These are phyloP conservation scores for Thymus mandschuricus DNA, from an alignment of 257 asterid species.

Conservation along the genomic window DNA sequence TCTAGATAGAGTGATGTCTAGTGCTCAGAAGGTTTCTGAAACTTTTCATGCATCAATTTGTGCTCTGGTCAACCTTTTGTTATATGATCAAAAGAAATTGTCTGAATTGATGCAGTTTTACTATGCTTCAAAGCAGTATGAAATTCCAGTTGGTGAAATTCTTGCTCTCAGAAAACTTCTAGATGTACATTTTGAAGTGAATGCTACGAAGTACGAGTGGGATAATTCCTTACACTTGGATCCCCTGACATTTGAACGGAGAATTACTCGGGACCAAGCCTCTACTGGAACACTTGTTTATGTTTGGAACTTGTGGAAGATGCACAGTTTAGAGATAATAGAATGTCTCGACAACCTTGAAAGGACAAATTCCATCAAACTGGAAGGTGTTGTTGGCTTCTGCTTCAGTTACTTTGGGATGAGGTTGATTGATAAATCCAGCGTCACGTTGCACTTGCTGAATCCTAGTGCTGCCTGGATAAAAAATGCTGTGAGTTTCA, in stretches of 20 bases:
- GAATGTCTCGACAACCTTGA: slow-evolving; percentile 43
- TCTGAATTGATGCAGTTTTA: slow-evolving; percentile 37
- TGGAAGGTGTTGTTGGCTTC: slow-evolving; percentile 29
- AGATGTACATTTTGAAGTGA: no score
- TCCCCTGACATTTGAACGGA: slow-evolving; percentile 26
- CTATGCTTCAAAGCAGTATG: no score
- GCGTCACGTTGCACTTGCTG: no score
- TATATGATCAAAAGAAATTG: slow-evolving; percentile 34
- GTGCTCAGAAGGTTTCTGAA: no score
- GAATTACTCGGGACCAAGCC: slow-evolving; percentile 21
- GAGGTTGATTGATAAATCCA: slow-evolving; percentile 31
- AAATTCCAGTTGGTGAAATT: no score
- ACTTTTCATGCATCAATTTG: slow-evolving; percentile 34
- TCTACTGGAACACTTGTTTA: no score
- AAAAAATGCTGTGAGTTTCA: slow-evolving; percentile 30
- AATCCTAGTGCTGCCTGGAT: slow-evolving; percentile 63
- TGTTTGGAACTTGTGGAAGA: no score
- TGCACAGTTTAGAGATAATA: slow-evolving; percentile 26
- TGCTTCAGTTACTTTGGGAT: slow-evolving; percentile 57
- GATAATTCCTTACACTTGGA: slow-evolving; percentile 34
- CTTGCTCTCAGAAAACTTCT: no score
- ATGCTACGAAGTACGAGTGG: slow-evolving; percentile 47
- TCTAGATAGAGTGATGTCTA: no score
- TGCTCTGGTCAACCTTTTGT: slow-evolving; percentile 41
- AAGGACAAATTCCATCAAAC: not conserved